These are phyloP conservation scores for Bipolaris sorokiniana DNA, from an alignment of 2,329 filamentous ascomycete species.

Conservation along the genomic window DNA sequence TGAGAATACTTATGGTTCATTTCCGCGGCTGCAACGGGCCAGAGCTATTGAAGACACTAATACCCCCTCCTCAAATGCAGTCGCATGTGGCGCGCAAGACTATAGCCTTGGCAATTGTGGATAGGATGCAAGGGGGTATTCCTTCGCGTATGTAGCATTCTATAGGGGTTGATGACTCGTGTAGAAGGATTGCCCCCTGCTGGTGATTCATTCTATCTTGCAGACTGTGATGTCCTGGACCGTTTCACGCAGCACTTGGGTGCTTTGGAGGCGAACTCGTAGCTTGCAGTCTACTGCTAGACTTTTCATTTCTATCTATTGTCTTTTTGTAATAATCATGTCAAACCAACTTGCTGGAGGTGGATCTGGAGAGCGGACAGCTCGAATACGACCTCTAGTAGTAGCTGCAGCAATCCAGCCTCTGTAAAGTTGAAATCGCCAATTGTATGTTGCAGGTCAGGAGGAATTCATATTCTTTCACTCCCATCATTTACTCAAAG, in stretches of 20 bases:
- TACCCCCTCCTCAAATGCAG: too few relatives aligned
- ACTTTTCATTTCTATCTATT: too few relatives aligned
- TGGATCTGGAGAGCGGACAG: too few relatives aligned
- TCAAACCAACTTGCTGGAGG: too few relatives aligned
- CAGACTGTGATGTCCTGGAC: neutral
- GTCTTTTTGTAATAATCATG: too few relatives aligned
- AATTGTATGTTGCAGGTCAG: neutral
- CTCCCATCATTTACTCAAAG: neutral
- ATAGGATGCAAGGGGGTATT: constrained; percentile 1
- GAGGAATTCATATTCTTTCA: neutral
- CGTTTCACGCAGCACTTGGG: too few relatives aligned
- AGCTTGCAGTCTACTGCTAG: neutral
- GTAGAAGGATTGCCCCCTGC: neutral
- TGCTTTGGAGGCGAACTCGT: neutral
- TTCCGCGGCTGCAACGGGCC: too few relatives aligned
- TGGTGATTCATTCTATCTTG: neutral
- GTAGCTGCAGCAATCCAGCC: too few relatives aligned
- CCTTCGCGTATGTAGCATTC: constrained; percentile 4
- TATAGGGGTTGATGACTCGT: neutral
- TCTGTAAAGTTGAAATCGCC: too few relatives aligned
- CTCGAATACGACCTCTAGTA: too few relatives aligned
- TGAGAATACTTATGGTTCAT: neutral
- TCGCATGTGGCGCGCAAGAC: neutral
- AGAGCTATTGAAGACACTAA: too few relatives aligned
- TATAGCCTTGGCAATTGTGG: constrained; percentile 1